Base-by-base conservation (phyloP, 2,329 filamentous ascomycete species). In the Arthrobotrys pseudoclavata region DNA sequence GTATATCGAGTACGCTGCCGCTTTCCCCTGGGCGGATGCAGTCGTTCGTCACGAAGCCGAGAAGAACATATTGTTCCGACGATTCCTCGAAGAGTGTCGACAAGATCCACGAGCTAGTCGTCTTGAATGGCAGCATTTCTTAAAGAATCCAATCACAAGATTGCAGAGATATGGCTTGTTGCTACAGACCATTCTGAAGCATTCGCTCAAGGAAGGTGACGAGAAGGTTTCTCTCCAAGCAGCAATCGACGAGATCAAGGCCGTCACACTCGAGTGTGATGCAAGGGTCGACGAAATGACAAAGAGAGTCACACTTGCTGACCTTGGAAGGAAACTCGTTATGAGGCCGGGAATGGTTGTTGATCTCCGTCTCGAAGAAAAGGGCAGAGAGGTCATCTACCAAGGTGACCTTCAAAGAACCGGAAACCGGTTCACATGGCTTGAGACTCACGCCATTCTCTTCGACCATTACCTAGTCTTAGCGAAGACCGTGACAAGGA, bases 381-480 rank as follows among this genome's bases (percentile, higher is more conserved):
- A 97, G n/a, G 95, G 95, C 13, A 90, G 96, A 79, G 91, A 97
- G 82, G 88, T 99, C 69, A 91, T 99, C 78, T 91, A 91, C 83
- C 90, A 94, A 81, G 96, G 96, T 71, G 94, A 98, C 81, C 85
- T 99, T 71, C 93, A 96, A 83, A 88, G 96, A 79, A 91, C 94
- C 86, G 94, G 95, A 69, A 96, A 92, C 83, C 90, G 94, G 70
- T 96, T 98, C 82, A 91, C 91, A 79, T 97, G 95, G 91, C 90
- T 98, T 6, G 96, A 99, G 82, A 96, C 93, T 0, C 94, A 97
- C 83, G 94, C 93, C 1, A 88, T 99, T 53, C 87, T 99, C 0
- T 98, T 99, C 82, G 96, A 99, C 82, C 94, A 99, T 84, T 99
- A 97, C 83, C 87, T 99, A 42, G 94, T 99, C 37, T 85, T 99